These are phyloP conservation scores for Ilyonectria robusta DNA, from an alignment of 2,329 filamentous ascomycete genomes.

Conservation along the genomic window DNA sequence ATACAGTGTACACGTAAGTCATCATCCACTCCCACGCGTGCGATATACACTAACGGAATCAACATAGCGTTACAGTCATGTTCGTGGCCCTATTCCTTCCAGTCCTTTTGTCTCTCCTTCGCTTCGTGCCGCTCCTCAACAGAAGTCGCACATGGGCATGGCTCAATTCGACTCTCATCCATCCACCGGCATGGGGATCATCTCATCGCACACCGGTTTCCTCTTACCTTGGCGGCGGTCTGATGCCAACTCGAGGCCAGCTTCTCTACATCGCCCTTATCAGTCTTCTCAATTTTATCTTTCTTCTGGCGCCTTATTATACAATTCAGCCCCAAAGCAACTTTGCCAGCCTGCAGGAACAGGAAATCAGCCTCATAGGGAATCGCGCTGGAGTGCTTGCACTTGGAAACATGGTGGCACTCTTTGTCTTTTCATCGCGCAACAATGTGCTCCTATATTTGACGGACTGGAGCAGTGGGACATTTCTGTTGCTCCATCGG, in stretches of 20 bases:
- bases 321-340: slow-evolving; percentile 47
- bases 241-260: slow-evolving; percentile 55
- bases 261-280: slow-evolving; percentile 52
- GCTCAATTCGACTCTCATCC: slow-evolving; percentile 49
- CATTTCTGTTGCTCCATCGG: slow-evolving; percentile 55
- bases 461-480: slow-evolving; percentile 55
- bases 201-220: slow-evolving; percentile 51
- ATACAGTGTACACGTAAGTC: slow-evolving; percentile 43
- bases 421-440: slow-evolving; percentile 53
- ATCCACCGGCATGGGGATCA: slow-evolving; percentile 51
- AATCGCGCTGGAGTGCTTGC: slow-evolving; percentile 56
- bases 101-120: slow-evolving; percentile 51
- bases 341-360: slow-evolving; percentile 41
- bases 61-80: slow-evolving; percentile 41
- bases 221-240: slow-evolving; percentile 38
- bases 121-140: slow-evolving; percentile 51
- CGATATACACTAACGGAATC: neutral
- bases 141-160: slow-evolving; percentile 44
- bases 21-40: rapidly evolving
- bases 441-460: slow-evolving; percentile 55
- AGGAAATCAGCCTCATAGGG: slow-evolving; percentile 50
- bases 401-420: slow-evolving; percentile 51
- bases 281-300: slow-evolving; percentile 52
- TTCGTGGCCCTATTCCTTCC: slow-evolving; percentile 52
- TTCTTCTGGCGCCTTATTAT: slow-evolving; percentile 50